Base-by-base conservation (phyloP, 2,329 filamentous ascomycete species). In the Bipolaris gigantea region DNA sequence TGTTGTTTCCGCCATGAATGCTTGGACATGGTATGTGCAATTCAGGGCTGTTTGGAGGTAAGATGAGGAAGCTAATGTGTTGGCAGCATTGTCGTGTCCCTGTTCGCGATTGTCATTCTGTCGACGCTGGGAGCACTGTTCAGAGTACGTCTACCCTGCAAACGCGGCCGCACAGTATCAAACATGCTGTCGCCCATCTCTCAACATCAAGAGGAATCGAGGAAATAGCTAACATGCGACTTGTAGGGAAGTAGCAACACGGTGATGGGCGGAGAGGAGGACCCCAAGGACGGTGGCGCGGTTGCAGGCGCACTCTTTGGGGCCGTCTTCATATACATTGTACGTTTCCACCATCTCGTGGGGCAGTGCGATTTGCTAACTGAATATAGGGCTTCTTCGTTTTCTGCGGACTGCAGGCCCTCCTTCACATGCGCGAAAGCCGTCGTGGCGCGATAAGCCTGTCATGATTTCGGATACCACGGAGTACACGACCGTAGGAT, bases 381-480 rank as follows among this genome's bases (percentile, higher is more conserved):
- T 19, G 6, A 23, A 30, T 13, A 34, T 42, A 67, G 92, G 86
- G 83, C 16, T 97, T 97, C 81, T 84, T 97, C 52, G 82, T 95
- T 46, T 97, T 96, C 79, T 97, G 93, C 77, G 89, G 88, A 53
- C 85, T 92, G 63, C 93, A 97, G 75, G 93, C 92, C 60, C 85
- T 89, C 70, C 83, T 97, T 57, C 92, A 97, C 76, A 78, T 90
- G 67, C 87, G 91, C 75, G 88, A 92, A 75, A 91, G 85, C 76
- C 83, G 89, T 75, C 83, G 89, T 72, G 92, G 92, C 61, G 89
- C 90, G 58, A 96, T 96, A 77, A 85, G 89, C 56, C 80, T 96
- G 72, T 82, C 79, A 66, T 85, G 57, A 66, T 50, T 51, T n/a
- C 23, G 13, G 19, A 38, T 10, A 33, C 15, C 21, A 13, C 19